Percentiles rank a stretch among this genome's conserved stretches.
phyloP scores from a whole-genome alignment of 1,139 yeast genomes.

The Yamadazyma taylorii region DNA sequence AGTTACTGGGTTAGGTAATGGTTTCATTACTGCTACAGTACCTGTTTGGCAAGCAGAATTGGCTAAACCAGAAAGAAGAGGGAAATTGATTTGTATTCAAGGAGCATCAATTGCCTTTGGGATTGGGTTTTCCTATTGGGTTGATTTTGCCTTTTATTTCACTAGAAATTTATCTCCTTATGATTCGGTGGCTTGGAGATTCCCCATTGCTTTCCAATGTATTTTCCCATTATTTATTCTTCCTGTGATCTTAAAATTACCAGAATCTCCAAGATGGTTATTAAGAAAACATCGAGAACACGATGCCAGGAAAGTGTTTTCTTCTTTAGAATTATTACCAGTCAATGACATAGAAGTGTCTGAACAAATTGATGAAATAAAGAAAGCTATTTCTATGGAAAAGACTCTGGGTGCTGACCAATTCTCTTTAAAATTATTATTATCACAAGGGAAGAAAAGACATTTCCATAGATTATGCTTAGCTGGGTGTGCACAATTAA shows the following conservation, averaged over 20 bases:
- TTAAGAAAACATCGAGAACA: constrained; percentile 18
- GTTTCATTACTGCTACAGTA: constrained; percentile 32
- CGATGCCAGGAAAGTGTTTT: constrained; percentile 29
- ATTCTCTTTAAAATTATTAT: constrained; percentile 24
- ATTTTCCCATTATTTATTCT: constrained; percentile 24
- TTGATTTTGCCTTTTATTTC: constrained; percentile 22
- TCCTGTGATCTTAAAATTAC: constrained; percentile 13
- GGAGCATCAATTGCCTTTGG: constrained; percentile 54
- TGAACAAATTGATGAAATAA: constrained; percentile 2
- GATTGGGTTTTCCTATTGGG: constrained; percentile 61
- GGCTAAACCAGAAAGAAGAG: constrained; percentile 32
- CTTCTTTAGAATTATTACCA: constrained; percentile 1
- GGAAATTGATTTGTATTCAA: constrained; percentile 29
- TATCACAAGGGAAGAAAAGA: constrained; percentile 36
- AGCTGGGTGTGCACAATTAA: constrained; percentile 42
- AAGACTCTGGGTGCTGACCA: constrained; percentile 14
- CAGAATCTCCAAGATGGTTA: constrained; percentile 25
- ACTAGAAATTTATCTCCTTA: constrained; percentile 27
- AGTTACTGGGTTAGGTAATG: constrained; percentile 42
- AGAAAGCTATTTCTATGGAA: constrained; percentile 14
- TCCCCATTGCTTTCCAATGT: constrained; percentile 28
- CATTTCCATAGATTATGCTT: constrained; percentile 45
- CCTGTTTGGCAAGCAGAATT: constrained; percentile 46
- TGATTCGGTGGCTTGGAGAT: constrained; percentile 20
- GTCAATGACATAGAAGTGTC: background rate